Evolutionary conservation across 495 filamentous ascomycete genomes (phyloP), one percentile per base, ranked within the genome.

Genomic region (Collariella sp.): DNA sequence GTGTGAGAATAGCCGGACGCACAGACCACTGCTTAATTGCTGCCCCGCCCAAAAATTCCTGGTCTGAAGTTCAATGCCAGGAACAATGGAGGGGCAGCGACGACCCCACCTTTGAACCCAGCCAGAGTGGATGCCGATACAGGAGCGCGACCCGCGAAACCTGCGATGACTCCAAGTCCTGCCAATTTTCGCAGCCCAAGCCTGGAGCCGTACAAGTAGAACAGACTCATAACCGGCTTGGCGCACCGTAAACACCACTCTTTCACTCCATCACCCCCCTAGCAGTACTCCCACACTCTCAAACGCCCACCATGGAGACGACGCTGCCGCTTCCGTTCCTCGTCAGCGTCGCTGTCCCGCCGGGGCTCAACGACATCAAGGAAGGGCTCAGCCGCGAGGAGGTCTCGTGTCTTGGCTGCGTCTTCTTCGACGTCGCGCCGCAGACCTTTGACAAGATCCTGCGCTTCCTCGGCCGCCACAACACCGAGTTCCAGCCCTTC

Each of bases 341-440:
- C 35, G 74, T 81, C 57, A 69, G 76, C 45, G 79, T 86, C 52
- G 72, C 77, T 59, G 66, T 84, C 43, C 74, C 76, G 1, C 72
- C 72, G 7, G 79, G 75, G 44, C 70, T 79, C 45, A 64, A 66
- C 4, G 70, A 74, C 46, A 67, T 69, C 7, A 67, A 65, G 41
- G 66, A 76, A 16, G 82, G 86, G 38, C 76, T 93, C 40, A 74
- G 67, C 29, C 73, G 81, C 56, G 79, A 86, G 52, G 82, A 87
- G 62, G 80, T 95, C 46, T 84, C 88, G 35, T 88, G 86, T 70
- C 77, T 96, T 42, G 87, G 86, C 52, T 80, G 80, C 52, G 81
- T 89, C 36, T 85, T 87, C 72, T 77, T 91, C 62, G 78, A 81
- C 54, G 83, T 83, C 4, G 73, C 65, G 54, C 79, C 72, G 50